Conservation (phyloP, 306 rosid genomes). For the Sechiopsis laciniata region DNA sequence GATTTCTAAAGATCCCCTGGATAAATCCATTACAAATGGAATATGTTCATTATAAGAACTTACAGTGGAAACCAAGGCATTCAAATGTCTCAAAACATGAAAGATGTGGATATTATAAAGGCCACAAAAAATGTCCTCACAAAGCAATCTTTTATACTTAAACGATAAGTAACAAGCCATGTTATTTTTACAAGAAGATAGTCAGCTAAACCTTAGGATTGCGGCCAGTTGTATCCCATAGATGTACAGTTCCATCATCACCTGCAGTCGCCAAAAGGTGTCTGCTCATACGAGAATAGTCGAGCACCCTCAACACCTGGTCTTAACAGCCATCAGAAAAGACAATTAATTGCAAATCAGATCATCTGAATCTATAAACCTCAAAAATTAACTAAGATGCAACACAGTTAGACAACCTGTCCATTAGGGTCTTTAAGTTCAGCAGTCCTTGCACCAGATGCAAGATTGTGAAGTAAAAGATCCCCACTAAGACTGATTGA, state of each 20-base stretch:
- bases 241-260: constrained; percentile 88
- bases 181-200: constrained; percentile 3
- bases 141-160: not conserved
- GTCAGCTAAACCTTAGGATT: constrained; percentile 66
- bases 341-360: constrained; percentile 39
- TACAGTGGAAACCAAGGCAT: not conserved
- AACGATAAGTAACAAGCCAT: not conserved
- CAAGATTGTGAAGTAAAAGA: constrained; percentile 92
- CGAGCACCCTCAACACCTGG: constrained; percentile 97
- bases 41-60: no score
- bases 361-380: constrained; percentile 25
- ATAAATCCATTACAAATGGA: not conserved
- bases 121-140: not conserved
- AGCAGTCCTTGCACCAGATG: constrained; percentile 88
- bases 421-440: constrained; percentile 91
- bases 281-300: constrained; percentile 84
- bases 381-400: constrained; percentile 23
- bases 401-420: constrained; percentile 60
- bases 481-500: constrained; percentile 91
- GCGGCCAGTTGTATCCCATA: constrained; percentile 98
- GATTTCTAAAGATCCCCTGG: not conserved
- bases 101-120: not conserved
- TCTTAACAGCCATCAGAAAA: constrained; percentile 64
- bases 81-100: not conserved
- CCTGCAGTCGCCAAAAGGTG: constrained; percentile 96